Conservation (phyloP, 2,329 filamentous ascomycete genomes). For the Talaromyces sp. region DNA sequence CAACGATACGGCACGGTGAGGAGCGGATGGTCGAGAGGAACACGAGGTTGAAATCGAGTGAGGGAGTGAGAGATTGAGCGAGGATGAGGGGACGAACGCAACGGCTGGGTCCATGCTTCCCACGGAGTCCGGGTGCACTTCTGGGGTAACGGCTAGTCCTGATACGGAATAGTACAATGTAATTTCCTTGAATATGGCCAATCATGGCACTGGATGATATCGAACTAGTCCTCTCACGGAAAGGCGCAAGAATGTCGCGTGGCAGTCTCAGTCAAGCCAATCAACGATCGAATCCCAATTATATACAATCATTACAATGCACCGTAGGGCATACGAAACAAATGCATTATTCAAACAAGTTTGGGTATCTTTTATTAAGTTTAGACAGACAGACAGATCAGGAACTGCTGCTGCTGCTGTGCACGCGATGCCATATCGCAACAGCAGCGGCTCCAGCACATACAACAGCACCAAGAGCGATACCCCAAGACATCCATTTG, state of each 20-base stretch:
- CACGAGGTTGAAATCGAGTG: neutral
- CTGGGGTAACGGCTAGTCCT: conserved; percentile 4
- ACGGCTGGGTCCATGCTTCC: neutral
- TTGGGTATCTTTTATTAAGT: conserved; percentile 1
- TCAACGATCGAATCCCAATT: neutral
- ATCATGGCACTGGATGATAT: neutral
- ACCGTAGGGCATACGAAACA: neutral
- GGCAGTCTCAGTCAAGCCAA: conserved; percentile 3
- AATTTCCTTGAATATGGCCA: neutral
- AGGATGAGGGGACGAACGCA: conserved; percentile 4
- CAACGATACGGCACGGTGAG: neutral
- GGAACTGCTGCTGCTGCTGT: conserved; percentile 30
- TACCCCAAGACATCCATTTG: conserved; percentile 80
- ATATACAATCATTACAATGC: neutral
- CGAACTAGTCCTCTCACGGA: neutral
- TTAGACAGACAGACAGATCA: neutral
- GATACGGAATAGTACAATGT: neutral
- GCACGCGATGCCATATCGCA: conserved; percentile 58
- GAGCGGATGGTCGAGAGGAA: neutral
- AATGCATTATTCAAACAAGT: neutral
- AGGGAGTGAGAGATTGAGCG: neutral
- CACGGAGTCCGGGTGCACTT: neutral
- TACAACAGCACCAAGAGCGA: conserved; percentile 71
- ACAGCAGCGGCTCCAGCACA: conserved; percentile 58
- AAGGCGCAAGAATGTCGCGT: neutral